These are phyloP conservation scores for Colletotrichum sp. DNA, from an alignment of 2,329 filamentous ascomycete species.

Conservation along the genomic window DNA sequence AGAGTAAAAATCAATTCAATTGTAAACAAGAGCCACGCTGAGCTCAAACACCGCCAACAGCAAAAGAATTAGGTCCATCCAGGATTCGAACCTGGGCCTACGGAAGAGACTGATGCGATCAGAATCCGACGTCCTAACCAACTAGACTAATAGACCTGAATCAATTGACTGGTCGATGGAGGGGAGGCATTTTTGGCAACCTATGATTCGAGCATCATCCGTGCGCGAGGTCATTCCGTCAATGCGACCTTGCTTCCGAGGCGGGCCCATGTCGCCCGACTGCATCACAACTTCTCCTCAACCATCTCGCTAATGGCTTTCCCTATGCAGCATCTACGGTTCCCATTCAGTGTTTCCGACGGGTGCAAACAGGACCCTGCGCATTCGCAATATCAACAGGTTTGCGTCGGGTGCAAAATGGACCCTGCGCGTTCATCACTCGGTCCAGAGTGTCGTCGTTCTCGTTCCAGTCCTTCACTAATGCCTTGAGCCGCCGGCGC, in stretches of 20 bases:
- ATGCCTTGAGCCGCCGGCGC: constrained; percentile 35
- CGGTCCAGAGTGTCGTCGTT: constrained; percentile 41
- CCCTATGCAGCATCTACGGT: neutral
- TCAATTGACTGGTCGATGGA: neutral
- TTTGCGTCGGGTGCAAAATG: constrained; percentile 25
- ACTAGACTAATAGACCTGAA: constrained; percentile 21
- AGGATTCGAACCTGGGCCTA: constrained; percentile 22
- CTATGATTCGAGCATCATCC: neutral
- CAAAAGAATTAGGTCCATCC: constrained; percentile 8
- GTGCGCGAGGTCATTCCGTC: neutral
- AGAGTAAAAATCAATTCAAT: neutral
- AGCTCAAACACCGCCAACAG: accelerated
- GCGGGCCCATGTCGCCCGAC: neutral
- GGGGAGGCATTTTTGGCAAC: accelerated
- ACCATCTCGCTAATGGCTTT: neutral
- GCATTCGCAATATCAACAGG: constrained; percentile 23
- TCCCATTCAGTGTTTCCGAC: neutral
- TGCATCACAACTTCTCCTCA: neutral
- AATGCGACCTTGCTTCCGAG: neutral
- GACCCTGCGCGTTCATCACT: constrained; percentile 36
- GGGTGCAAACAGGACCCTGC: constrained; percentile 30
- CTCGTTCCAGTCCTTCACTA: constrained; percentile 45
- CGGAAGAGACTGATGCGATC: constrained; percentile 3
- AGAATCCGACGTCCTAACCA: constrained; percentile 23
- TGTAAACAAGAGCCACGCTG: neutral